These are phyloP conservation scores for Ascochyta koolunga DNA, from an alignment of 2,329 filamentous ascomycete genomes.

Conservation along the genomic window DNA sequence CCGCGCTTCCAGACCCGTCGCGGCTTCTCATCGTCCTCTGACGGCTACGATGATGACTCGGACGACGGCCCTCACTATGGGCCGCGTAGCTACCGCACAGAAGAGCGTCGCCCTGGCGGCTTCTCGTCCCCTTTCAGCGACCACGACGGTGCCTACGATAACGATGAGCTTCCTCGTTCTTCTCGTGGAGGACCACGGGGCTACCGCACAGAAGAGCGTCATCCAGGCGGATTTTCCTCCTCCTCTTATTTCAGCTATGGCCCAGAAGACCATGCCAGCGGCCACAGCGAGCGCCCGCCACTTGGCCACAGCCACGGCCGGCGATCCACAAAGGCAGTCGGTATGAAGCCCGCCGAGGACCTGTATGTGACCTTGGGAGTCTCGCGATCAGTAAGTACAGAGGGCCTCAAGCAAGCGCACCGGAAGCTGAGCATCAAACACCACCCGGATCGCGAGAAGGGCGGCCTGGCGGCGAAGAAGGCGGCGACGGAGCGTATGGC, in stretches of 20 bases:
- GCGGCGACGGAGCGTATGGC: constrained; percentile 31
- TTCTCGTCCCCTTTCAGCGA: not conserved
- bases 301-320: too few species aligned
- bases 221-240: not conserved
- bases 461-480: not conserved
- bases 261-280: not conserved
- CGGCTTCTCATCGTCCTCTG: not conserved
- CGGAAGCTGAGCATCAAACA: constrained; percentile 93
- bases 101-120: not conserved
- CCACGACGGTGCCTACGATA: not conserved
- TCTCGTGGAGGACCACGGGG: not conserved
- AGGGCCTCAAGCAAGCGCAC: constrained; percentile 95
- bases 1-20: not conserved
- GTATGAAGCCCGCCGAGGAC: constrained; percentile 51
- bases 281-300: not conserved
- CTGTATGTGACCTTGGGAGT: constrained; percentile 86
- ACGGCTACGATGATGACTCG: not conserved
- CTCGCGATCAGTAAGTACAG: constrained; percentile 68
- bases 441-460: constrained; percentile 72
- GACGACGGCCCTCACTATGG: not conserved
- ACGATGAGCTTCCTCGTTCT: not conserved
- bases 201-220: constrained; percentile 3
- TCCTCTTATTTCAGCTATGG: not conserved
- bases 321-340: not conserved
- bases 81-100: not conserved